These are phyloP conservation scores for Geotrichum restrictum DNA, from an alignment of 1,139 yeast species.

Conservation along the genomic window DNA sequence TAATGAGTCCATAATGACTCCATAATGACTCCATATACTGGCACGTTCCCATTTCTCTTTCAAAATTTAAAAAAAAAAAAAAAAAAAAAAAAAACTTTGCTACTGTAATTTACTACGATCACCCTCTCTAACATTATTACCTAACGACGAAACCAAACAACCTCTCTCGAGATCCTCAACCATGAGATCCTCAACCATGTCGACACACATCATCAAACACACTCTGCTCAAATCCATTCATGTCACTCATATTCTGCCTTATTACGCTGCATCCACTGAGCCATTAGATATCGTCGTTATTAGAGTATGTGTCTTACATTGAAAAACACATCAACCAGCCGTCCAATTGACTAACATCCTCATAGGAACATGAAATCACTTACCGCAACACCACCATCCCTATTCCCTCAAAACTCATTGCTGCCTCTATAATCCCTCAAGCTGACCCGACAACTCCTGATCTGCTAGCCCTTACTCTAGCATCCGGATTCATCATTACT, in stretches of 20 bases:
- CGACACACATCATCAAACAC: neutral
- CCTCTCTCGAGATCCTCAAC: no score
- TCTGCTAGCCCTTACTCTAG: constrained; percentile 1
- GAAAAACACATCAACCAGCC: no score
- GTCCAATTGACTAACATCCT: neutral
- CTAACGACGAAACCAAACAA: no score
- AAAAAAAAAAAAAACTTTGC: no score
- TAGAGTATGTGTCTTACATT: neutral
- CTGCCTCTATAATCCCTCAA: neutral
- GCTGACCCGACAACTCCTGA: neutral
- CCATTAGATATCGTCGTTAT: neutral
- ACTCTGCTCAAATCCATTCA: neutral
- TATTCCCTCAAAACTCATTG: neutral
- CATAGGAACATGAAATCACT: neutral
- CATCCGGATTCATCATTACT: neutral
- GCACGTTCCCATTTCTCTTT: no score
- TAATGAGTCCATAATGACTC: no score
- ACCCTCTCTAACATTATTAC: no score
- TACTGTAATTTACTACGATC: no score
- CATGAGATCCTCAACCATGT: neutral
- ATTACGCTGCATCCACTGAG: neutral
- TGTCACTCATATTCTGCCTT: neutral
- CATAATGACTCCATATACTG: no score
- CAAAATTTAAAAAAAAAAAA: no score
- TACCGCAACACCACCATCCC: neutral